Base-by-base conservation (phyloP, 371 early-diverging fungal species). In the Mucor piriformis region DNA sequence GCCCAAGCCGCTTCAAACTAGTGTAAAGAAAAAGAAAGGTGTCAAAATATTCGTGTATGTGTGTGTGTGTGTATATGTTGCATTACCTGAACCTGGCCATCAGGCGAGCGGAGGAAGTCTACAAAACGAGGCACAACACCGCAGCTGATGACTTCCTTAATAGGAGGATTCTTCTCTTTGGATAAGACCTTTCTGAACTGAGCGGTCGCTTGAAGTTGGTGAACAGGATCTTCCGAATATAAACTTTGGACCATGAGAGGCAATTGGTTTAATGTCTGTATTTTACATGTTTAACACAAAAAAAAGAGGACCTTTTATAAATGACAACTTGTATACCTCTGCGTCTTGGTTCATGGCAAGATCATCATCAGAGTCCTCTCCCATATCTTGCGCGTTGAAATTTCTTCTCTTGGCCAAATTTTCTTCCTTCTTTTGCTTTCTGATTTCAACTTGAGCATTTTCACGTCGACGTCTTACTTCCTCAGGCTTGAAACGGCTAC, bases 1-100 rank as follows among this genome's bases (percentile, higher is more conserved):
- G 98, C 99, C 99, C 99, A 99, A 23, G 99, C 99, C 50, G 99
- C 93, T 78, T 99, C 99, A 77, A 99, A 97, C 94, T 97, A 82
- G 50, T 57, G 52, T 11, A 54, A 12, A n/a, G n/a, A n/a, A 35
- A 52, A 57, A 24, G 18, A 59, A 40, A 56, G n/a, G n/a, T 16
- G 13, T 40, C 6, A 40, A 16, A n/a, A 16, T 40, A 6, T 16
- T 40, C 15, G 21, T 44, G 24, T 46, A 23, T 24, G 11, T 3
- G 6, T 44, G 24, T 6, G 1, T n/a, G 20, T 7, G 46, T 24
- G 3, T 13, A 10, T 25, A 24, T 11, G 16, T 18, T 6, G 16
- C 20, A 13, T 61, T 85, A 95, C 97, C 88, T 96, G 98, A 62
- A 95, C 81, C 29, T 88, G 70, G 5, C 91, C 75, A 72, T 94